phyloP scores from a whole-genome alignment of 129 eudicot genomes.

The Heracleum sosnowskyi region DNA sequence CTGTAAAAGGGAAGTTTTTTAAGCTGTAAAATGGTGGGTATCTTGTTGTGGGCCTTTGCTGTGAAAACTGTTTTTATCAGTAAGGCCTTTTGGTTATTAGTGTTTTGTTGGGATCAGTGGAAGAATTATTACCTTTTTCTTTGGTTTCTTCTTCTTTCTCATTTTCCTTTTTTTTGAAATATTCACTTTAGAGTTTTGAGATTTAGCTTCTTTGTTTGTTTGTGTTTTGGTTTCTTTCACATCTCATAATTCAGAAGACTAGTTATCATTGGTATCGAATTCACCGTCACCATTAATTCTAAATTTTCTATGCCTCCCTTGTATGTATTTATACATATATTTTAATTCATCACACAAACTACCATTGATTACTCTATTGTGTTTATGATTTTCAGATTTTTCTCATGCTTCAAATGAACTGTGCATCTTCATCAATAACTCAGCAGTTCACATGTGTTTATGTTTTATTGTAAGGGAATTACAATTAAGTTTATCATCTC shows the following conservation, averaged over 20 bases:
- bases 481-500: slow-evolving; percentile 17
- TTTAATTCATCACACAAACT: neutral
- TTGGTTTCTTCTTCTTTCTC: slow-evolving; percentile 11
- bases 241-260: slow-evolving; percentile 12
- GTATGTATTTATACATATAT: neutral
- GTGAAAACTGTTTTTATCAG: slow-evolving; percentile 23
- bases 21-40: neutral
- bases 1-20: neutral
- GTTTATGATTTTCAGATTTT: slow-evolving; percentile 34
- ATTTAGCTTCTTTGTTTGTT: slow-evolving; percentile 21
- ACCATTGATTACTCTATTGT: slow-evolving; percentile 16
- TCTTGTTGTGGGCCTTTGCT: slow-evolving; percentile 20
- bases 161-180: neutral
- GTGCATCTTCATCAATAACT: slow-evolving; percentile 19
- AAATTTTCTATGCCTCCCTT: neutral
- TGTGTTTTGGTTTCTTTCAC: slow-evolving; percentile 15
- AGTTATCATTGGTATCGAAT: slow-evolving; percentile 16
- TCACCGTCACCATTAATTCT: slow-evolving; percentile 19
- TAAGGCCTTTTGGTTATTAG: slow-evolving; percentile 28
- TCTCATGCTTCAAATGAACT: slow-evolving; percentile 28
- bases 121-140: slow-evolving; percentile 14
- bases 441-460: slow-evolving; percentile 24
- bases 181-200: slow-evolving; percentile 21
- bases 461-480: slow-evolving; percentile 9
- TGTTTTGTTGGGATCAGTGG: slow-evolving; percentile 24